These are phyloP conservation scores for Penicillium canescens DNA, from an alignment of 495 filamentous ascomycete genomes.

Conservation along the genomic window DNA sequence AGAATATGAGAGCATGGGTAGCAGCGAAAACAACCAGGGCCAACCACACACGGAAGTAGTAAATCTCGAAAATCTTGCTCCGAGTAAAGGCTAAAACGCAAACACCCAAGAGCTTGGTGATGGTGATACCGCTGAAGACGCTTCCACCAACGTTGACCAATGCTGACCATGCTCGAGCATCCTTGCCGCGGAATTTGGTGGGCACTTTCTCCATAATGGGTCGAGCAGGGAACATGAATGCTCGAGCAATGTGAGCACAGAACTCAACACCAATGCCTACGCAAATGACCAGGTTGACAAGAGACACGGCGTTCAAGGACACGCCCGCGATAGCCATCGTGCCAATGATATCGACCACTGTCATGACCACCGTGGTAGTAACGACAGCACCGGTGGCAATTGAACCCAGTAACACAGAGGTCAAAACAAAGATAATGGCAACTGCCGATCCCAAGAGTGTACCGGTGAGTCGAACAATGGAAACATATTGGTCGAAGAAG, in stretches of 20 bases:
- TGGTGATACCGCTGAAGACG: conserved; percentile 93
- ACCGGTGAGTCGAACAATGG: conserved; percentile 76
- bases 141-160: conserved; percentile 90
- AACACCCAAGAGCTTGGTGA: conserved; percentile 93
- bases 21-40: conserved; percentile 89
- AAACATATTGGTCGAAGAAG: conserved; percentile 96
- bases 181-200: conserved; percentile 66
- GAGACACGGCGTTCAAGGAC: conserved; percentile 90
- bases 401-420: conserved; percentile 79
- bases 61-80: conserved; percentile 99
- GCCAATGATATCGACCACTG: conserved; percentile 89
- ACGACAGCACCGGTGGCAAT: conserved; percentile 78
- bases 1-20: conserved; percentile 82
- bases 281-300: conserved; percentile 97
- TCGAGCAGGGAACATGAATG: conserved; percentile 88
- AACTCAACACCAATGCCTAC: conserved; percentile 96
- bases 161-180: conserved; percentile 87
- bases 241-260: conserved; percentile 93
- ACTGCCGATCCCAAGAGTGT: conserved; percentile 80
- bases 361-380: conserved; percentile 86
- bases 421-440: conserved; percentile 77
- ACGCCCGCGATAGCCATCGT: conserved; percentile 88
- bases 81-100: conserved; percentile 89
- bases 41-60: conserved; percentile 97
- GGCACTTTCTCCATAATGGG: conserved; percentile 72